Evolutionary conservation across 305 asterid genomes (phyloP).

Genomic region (Fraxinus ornus): DNA sequence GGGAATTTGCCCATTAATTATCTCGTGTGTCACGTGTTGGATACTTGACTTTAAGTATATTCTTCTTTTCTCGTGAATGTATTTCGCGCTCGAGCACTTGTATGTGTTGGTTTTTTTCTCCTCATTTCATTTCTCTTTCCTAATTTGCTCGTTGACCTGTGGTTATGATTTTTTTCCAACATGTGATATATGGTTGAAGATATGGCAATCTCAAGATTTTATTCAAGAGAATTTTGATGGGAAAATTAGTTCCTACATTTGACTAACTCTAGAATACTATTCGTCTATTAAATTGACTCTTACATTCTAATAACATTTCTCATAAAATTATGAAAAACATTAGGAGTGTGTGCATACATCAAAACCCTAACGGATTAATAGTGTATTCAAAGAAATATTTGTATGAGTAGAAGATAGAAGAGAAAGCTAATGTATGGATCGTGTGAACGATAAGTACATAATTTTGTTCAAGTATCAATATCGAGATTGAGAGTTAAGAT

Average conservation of each 20-base stretch:
- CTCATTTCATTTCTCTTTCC: background rate
- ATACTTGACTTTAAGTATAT: background rate
- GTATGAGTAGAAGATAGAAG: background rate
- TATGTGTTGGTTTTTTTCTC: background rate
- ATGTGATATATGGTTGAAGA: background rate
- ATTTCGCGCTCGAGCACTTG: background rate
- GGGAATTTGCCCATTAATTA: background rate
- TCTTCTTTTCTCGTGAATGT: background rate
- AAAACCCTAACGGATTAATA: background rate
- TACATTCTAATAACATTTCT: background rate
- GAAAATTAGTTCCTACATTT: background rate
- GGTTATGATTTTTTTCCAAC: background rate
- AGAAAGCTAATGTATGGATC: background rate
- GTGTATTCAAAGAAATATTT: background rate
- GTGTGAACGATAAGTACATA: background rate
- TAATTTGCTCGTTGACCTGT: background rate
- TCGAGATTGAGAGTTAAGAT: background rate
- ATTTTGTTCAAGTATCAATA: background rate
- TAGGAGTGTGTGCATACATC: background rate
- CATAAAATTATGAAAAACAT: background rate
- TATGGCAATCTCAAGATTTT: background rate
- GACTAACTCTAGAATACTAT: background rate
- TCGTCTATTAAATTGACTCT: background rate
- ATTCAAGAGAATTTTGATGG: background rate
- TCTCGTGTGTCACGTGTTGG: background rate